A percentile compares a stretch with the other conserved stretches of the same genome.
These are phyloP conservation scores for Pleomassaria siparia DNA, from an alignment of 2,329 filamentous ascomycete species.

Conservation along the genomic window DNA sequence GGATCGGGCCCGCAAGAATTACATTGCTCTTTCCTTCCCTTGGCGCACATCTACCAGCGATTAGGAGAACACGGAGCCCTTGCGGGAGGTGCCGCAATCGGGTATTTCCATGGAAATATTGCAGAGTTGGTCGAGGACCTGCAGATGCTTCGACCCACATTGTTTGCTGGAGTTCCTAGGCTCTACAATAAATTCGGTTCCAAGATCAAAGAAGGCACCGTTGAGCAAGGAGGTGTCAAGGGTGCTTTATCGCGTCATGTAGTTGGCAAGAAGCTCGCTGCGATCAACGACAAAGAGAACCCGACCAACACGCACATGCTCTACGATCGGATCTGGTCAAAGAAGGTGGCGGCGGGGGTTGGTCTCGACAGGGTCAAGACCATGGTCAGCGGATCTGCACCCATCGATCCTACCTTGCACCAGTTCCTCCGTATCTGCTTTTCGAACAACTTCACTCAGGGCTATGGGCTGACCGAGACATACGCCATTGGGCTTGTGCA, in stretches of 20 bases:
- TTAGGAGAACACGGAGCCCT: constrained; percentile 77
- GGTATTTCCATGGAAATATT: constrained; percentile 94
- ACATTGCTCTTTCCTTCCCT: constrained; percentile 82
- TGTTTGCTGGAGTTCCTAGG: constrained; percentile 85
- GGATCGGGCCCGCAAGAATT: constrained; percentile 61
- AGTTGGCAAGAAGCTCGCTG: constrained; percentile 76
- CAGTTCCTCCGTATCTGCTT: constrained; percentile 85
- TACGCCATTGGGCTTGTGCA: constrained; percentile 79
- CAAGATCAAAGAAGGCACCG: constrained; percentile 75
- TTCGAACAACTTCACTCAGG: constrained; percentile 76
- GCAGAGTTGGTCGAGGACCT: constrained; percentile 84
- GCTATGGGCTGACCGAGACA: constrained; percentile 92
- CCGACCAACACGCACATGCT: constrained; percentile 78
- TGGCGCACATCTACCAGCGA: constrained; percentile 93
- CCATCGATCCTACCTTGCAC: constrained; percentile 84
- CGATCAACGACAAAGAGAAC: constrained; percentile 69
- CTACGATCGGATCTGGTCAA: constrained; percentile 87
- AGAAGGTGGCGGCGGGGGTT: constrained; percentile 80
- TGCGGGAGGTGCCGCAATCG: constrained; percentile 71
- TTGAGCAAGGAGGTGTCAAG: constrained; percentile 77
- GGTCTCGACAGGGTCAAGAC: constrained; percentile 72
- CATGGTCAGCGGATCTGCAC: constrained; percentile 87
- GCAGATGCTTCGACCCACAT: constrained; percentile 80
- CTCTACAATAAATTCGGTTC: constrained; percentile 88
- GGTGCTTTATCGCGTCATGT: constrained; percentile 80